A percentile compares a stretch with the other conserved stretches of the same genome.
Conservation (phyloP, 2,329 filamentous ascomycete genomes). For the Colletotrichum simmondsii region DNA sequence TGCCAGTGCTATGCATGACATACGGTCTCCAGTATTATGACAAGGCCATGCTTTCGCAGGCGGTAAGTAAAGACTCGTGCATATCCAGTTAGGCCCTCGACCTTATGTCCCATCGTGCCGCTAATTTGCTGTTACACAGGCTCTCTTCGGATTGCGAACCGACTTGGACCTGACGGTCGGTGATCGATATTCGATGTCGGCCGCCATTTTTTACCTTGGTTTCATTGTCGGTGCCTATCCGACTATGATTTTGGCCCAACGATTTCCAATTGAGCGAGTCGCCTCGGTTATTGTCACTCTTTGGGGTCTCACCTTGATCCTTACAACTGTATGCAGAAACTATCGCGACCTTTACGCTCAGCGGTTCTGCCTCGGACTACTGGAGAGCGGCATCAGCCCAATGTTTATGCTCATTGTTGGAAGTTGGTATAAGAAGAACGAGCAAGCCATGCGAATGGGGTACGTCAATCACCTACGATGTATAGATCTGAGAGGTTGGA, state of each 20-base stretch:
- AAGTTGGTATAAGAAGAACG: slow-evolving; percentile 50
- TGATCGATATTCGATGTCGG: slow-evolving; percentile 43
- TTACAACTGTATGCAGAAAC: slow-evolving; percentile 43
- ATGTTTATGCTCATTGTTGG: slow-evolving; percentile 50
- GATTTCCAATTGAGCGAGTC: slow-evolving; percentile 41
- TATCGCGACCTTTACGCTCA: slow-evolving; percentile 45
- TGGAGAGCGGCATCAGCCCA: slow-evolving; percentile 46
- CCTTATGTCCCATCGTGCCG: slow-evolving; percentile 55
- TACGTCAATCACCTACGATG: background rate
- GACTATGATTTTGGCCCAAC: slow-evolving; percentile 43
- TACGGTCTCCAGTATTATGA: slow-evolving; percentile 46
- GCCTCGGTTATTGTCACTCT: slow-evolving; percentile 41
- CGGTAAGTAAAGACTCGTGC: slow-evolving; percentile 39
- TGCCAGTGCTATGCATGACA: slow-evolving; percentile 51
- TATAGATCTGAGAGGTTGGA: too few species aligned
- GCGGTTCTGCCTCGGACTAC: slow-evolving; percentile 49
- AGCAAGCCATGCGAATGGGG: slow-evolving; percentile 46
- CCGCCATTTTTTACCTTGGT: slow-evolving; percentile 47
- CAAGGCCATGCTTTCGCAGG: slow-evolving; percentile 37
- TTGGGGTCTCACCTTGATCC: slow-evolving; percentile 45
- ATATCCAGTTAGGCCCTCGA: slow-evolving; percentile 42
- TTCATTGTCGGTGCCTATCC: slow-evolving; percentile 46
- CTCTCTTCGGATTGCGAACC: slow-evolving; percentile 42
- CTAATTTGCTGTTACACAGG: slow-evolving; percentile 40
- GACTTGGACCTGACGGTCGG: slow-evolving; percentile 41